Percentiles rank a stretch among this genome's conserved stretches.
Evolutionary conservation across 139 green algal species (phyloP).

Genomic region (Haematococcus lacustris): DNA sequence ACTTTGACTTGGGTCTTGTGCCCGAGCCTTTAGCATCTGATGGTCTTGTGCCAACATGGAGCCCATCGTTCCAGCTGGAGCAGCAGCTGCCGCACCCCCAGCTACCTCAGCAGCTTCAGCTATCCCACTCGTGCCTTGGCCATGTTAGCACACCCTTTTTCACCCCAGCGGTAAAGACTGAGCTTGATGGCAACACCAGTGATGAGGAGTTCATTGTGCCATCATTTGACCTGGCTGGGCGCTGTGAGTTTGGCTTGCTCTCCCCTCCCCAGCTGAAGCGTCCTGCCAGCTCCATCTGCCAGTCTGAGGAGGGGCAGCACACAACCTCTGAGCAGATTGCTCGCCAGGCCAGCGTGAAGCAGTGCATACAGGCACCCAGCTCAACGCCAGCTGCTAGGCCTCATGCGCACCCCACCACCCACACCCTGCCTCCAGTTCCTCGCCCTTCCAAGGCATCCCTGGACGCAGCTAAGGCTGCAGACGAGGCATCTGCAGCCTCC

Average conservation of each 20-base stretch:
- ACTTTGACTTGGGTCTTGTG: neutral
- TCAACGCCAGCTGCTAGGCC: neutral
- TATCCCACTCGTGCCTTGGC: neutral
- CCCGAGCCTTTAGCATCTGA: too few relatives aligned
- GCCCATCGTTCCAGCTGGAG: neutral
- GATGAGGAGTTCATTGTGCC: conserved; percentile 9
- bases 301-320: neutral
- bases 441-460: neutral
- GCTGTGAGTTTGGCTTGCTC: neutral
- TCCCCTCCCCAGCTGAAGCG: conserved; percentile 3
- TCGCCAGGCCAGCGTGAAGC: neutral
- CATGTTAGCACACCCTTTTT: too few relatives aligned
- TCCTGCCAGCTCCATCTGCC: neutral
- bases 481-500: neutral
- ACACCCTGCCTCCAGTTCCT: neutral
- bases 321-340: neutral
- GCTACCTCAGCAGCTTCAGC: neutral
- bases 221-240: neutral
- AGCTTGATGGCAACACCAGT: neutral
- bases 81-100: neutral
- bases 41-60: neutral
- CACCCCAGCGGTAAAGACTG: neutral
- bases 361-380: neutral
- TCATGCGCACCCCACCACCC: neutral
- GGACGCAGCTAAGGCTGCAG: neutral